These are phyloP conservation scores for Mesotaenium endlicherianum DNA, from an alignment of 139 green algal species.

Conservation along the genomic window DNA sequence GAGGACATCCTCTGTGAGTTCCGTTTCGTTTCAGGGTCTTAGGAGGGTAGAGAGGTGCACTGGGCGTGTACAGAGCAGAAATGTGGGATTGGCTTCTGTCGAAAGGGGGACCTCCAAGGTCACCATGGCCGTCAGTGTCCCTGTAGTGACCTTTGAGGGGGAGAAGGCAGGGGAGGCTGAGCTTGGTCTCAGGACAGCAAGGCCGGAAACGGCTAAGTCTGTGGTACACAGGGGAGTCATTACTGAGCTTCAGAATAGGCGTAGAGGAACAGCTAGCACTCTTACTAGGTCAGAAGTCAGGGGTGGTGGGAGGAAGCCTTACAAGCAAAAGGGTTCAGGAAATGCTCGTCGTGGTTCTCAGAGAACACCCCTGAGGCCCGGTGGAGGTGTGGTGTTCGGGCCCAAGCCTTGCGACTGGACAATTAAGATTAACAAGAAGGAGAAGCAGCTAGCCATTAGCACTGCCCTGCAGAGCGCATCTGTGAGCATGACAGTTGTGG, in stretches of 20 bases:
- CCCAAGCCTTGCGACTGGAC: conserved; percentile 97
- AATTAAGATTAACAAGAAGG: conserved; percentile 99
- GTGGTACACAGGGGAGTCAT: conserved; percentile 43
- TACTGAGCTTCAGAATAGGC: conserved; percentile 37
- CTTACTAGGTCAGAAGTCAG: conserved; percentile 88
- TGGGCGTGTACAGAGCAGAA: no score
- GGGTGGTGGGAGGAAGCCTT: conserved; percentile 94
- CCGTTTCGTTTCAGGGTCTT: no score
- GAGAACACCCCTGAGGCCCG: conserved; percentile 80
- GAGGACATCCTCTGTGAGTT: no score
- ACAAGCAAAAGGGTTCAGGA: conserved; percentile 95
- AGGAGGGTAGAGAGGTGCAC: no score
- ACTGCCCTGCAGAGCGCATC: conserved; percentile 90
- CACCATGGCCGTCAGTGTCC: background rate
- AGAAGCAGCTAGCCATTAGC: conserved; percentile 85
- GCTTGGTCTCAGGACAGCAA: conserved; percentile 33
- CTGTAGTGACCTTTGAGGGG: conserved; percentile 34
- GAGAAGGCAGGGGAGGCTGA: conserved; percentile 14
- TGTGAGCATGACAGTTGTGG: conserved; percentile 80
- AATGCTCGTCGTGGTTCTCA: conserved; percentile 81
- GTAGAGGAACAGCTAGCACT: conserved; percentile 86
- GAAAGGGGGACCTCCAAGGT: no score
- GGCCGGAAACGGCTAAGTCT: conserved; percentile 28
- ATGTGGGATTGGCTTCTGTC: no score
- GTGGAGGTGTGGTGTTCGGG: conserved; percentile 93